Evolutionary conservation across 1,284 basidiomycete genomes (phyloP).

Genomic region (Rhodotorula sp.): DNA sequence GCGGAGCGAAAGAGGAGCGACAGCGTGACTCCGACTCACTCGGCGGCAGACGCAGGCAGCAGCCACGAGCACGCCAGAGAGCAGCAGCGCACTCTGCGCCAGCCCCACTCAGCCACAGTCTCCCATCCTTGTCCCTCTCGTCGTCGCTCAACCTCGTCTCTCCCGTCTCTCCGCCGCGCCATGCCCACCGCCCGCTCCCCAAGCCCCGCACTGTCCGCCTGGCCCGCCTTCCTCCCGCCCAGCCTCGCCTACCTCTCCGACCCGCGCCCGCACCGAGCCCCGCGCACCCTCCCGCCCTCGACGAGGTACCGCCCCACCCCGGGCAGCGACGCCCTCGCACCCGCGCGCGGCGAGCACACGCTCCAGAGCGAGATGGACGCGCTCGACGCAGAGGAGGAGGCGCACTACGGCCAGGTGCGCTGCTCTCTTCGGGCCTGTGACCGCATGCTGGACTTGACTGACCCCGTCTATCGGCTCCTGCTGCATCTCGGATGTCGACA

Average conservation of each 20-base stretch:
- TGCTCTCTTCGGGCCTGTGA: too few relatives aligned
- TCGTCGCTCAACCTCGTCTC: background rate
- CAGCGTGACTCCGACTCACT: background rate
- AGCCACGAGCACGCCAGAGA: too few relatives aligned
- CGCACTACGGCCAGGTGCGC: slow-evolving; percentile 13
- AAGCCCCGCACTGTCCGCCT: background rate
- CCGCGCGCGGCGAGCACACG: background rate
- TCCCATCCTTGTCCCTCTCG: background rate
- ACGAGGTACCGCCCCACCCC: background rate
- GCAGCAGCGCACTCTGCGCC: too few relatives aligned
- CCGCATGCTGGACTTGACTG: background rate
- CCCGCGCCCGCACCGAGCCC: slow-evolving; percentile 7
- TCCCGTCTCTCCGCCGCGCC: background rate
- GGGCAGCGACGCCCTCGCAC: background rate
- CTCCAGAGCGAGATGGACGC: slow-evolving; percentile 31
- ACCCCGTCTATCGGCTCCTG: background rate
- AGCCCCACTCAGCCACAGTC: too few relatives aligned
- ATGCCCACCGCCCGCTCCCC: background rate
- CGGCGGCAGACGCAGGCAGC: too few relatives aligned
- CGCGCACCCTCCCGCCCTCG: slow-evolving; percentile 15
- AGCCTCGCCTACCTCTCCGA: slow-evolving; percentile 14
- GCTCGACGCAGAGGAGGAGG: slow-evolving; percentile 29
- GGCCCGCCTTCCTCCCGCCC: slow-evolving; percentile 21
- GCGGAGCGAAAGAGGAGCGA: too few relatives aligned
- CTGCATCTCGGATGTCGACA: too few relatives aligned